Base-by-base conservation (phyloP, 495 filamentous ascomycete genomes). In the Elasticomyces elasticus region DNA sequence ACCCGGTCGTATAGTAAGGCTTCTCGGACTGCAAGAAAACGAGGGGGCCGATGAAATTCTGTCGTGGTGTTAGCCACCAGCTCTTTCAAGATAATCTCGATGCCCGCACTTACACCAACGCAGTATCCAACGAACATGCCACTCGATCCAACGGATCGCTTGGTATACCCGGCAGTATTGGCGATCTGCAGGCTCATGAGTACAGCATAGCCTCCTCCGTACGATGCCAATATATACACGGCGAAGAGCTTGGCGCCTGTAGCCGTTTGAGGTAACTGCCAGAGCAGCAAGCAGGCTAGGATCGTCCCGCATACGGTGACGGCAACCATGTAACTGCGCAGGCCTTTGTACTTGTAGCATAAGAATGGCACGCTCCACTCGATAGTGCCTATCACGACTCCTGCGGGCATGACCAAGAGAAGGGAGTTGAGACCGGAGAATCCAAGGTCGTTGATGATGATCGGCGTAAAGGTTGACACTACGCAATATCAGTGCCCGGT, bases 161-260 rank as follows among this genome's bases (percentile, higher is more conserved):
- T 73, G 0, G 70, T 74, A 49, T 74, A 71, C 1, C 73, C 73
- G 0, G 73, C 72, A 46, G 66, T 73, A 58, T 76, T 75, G 9
- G 71, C 73, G 37, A 73, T 66, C 37, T 68, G 64, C 13, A 75
- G 57, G 1, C 72, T 69, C 70, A 77, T 74, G 11, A 59, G 43
- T 15, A 66, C 62, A n/a, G 56, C 60, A 51, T 64, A 66, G 37
- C 49, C 51, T 3, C 61, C 64, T 20, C 64, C 62, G 30, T 56
- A 66, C 3, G 42, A 51, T 5, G 61, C 58, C 0, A 76, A 61
- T 47, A 74, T 69, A 35, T 69, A 69, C 13, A 64, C 67, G 6
- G 66, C 72, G 51, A 75, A 75, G 4, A 77, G 64, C 0, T 72
- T 55, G 0, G 61, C 74, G 2, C 67, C 72, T 6, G 66, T 69